Evolutionary conservation across 768 basidiomycete species (phyloP).

Genomic region (Mycena maculata): DNA sequence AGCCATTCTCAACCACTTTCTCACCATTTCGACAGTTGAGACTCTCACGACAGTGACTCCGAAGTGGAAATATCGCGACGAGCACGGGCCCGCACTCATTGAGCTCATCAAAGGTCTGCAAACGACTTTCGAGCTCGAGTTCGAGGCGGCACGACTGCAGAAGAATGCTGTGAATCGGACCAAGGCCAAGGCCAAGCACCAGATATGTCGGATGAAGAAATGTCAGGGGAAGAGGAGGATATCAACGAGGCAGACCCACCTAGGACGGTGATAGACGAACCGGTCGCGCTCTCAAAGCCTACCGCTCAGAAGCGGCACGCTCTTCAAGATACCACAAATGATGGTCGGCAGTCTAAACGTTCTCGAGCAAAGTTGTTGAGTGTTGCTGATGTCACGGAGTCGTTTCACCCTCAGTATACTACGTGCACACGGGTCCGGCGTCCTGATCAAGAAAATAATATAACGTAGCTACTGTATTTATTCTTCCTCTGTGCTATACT

Average conservation of each 20-base stretch:
- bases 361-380: background rate
- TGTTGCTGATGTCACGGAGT: background rate
- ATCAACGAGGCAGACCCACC: too few species aligned
- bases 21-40: background rate
- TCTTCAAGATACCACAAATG: constrained; percentile 7
- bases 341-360: constrained; percentile 1
- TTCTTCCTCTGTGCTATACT: constrained; percentile 2
- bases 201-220: too few species aligned
- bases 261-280: too few species aligned
- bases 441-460: constrained; percentile 4
- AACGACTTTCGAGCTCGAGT: too few species aligned
- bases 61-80: constrained; percentile 1
- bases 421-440: background rate
- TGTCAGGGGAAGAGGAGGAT: too few species aligned
- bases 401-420: constrained; percentile 9
- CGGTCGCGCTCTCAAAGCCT: too few species aligned
- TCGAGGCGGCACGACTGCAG: too few species aligned
- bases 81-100: too few species aligned
- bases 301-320: background rate
- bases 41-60: background rate
- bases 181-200: too few species aligned
- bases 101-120: too few species aligned
- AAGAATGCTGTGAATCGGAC: too few species aligned
- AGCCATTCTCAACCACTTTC: background rate
- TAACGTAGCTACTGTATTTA: background rate